Base-by-base conservation (phyloP, 331 rosid genomes). In the Arachis monticola region DNA sequence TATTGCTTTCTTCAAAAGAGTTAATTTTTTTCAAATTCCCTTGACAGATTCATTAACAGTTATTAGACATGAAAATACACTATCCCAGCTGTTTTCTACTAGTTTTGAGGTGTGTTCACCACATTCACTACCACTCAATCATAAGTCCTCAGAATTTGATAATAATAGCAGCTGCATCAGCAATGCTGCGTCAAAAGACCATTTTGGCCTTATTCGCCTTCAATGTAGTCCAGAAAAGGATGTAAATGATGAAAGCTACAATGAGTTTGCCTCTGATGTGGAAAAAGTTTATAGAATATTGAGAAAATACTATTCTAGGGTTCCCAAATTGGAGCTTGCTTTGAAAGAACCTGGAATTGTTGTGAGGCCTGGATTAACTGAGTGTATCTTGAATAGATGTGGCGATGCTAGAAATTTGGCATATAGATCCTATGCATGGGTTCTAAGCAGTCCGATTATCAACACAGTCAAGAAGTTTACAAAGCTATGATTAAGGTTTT, bases 391-490 rank as follows among this genome's bases (percentile, higher is more conserved):
- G 76, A 86, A 77, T 75, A 85, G 96, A 44, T 89, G 93, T 17
- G 94, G 97, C 35, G 97, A 92, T 70, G 96, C 96, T 9, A 96
- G 96, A 41, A 89, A 83, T 66, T 81, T 92, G 77, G 97, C 89
- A 9, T 89, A 88, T 78, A 71, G 88, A 61, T 89, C 88, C 77
- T 92, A 76, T 64, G 83, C 80, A 1, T 92, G 97, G 97, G 92
- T 56, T 86, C 89, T 11, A 87, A 92, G 89, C 92, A 92, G 74
- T 82, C 89, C 0, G 80, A 83, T 27, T 84, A 84, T 75, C 81
- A 64, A 46, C 89, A 82, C 64, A 85, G 88, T 57, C 82, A 82
- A 30, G 90, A 92, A 1, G 90, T 82, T 2, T 89, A 92, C 81
- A 92, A 85, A 66, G 88, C 91, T 46, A 89, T 88, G 90, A 77